phyloP scores from a whole-genome alignment of 2,329 filamentous ascomycete genomes.

The Neofusicoccum sp. region DNA sequence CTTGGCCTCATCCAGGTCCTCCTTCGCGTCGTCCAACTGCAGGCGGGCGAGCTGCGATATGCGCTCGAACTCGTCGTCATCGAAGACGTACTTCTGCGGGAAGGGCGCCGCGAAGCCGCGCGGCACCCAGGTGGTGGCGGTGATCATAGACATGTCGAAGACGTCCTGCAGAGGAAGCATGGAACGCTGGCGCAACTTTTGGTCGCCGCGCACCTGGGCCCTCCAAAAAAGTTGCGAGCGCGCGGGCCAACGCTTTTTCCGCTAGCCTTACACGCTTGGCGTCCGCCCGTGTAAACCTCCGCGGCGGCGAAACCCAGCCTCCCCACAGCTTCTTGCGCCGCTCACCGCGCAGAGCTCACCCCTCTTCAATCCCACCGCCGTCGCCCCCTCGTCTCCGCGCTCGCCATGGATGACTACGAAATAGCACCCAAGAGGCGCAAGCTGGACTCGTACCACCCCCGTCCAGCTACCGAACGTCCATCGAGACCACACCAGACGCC shows the following conservation, averaged over 20 bases:
- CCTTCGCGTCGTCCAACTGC: constrained; percentile 87
- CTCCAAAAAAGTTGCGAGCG: constrained; percentile 11
- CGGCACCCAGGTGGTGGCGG: constrained; percentile 53
- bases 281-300: constrained; percentile 8
- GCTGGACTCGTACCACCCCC: constrained; percentile 63
- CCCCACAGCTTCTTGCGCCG: neutral
- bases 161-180: neutral
- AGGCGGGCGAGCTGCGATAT: constrained; percentile 53
- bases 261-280: neutral
- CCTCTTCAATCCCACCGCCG: neutral
- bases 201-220: neutral
- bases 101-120: constrained; percentile 51
- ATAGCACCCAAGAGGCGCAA: constrained; percentile 60
- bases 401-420: constrained; percentile 46
- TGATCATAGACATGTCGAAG: constrained; percentile 54
- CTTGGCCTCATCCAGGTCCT: constrained; percentile 64
- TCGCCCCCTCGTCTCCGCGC: constrained; percentile 24
- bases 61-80: constrained; percentile 52
- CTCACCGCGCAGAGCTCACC: neutral
- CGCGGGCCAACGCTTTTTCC: constrained; percentile 4
- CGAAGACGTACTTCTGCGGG: constrained; percentile 50
- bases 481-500: constrained; percentile 23
- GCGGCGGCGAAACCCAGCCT: neutral
- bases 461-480: constrained; percentile 46
- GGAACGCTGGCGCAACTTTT: neutral